Base-by-base conservation (phyloP, 192 early-diverging fungal species). In the Polychytrium aggregatum region DNA sequence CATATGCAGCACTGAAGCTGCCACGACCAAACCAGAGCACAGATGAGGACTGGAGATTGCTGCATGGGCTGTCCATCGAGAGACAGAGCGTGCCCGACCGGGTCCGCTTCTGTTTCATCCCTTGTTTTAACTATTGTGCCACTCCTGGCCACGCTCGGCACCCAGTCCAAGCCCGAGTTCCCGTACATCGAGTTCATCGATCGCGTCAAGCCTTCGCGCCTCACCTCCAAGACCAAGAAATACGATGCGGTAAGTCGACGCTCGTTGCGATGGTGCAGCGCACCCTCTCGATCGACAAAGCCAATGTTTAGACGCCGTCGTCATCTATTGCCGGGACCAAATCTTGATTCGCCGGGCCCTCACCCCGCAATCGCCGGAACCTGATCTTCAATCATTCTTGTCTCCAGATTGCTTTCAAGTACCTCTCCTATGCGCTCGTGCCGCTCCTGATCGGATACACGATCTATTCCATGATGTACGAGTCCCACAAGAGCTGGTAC, bases 401-500 rank as follows among this genome's bases (percentile, higher is more conserved):
- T 42, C 22, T 30, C 14, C 53, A 78, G 44, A 74, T 86, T 56
- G 90, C 90, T 7, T 92, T 86, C 74, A 71, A 71, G 37, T 94
- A 94, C 56, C 62, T 94, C 30, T 70, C 78, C 10, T 89, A 77
- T 63, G 63, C 79, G 1, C 71, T 88, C 25, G 83, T 79, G 57
- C 90, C 90, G 22, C 64, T 85, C 31, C 59, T 94, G 44, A 50
- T 57, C 33, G 74, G 72, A n/a, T 94, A 94, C 67, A 78, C 84
- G 0, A 53, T 89, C 37, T 94, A 92, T 54, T 85, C 83, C 4
- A 41, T 91, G 35, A 28, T 82, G 13, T 90, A 90, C 59, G 69
- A 94, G 58, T 72, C 82, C 47, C 86, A 94, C 64, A 94, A 92
- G 71, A 72, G 78, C 18, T 94, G 88, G 90, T 94, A 92, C 62